These are phyloP conservation scores for Raffaelea arxii DNA, from an alignment of 2,329 filamentous ascomycete genomes.

Conservation along the genomic window DNA sequence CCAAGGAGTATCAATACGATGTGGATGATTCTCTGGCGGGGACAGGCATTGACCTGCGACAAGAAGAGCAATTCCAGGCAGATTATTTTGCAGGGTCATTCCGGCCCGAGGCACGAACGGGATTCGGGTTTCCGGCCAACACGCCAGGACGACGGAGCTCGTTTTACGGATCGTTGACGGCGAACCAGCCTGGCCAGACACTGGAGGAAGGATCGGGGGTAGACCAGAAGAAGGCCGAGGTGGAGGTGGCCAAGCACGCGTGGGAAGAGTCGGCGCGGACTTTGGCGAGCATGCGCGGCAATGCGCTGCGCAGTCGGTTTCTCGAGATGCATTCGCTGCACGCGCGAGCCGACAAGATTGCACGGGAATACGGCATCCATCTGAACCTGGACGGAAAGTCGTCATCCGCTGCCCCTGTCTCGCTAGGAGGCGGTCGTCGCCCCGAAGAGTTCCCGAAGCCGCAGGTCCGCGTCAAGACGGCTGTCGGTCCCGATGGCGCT, in stretches of 20 bases:
- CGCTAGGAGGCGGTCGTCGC: slow-evolving; percentile 37
- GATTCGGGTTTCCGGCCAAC: slow-evolving; percentile 48
- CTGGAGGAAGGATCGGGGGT: slow-evolving; percentile 30
- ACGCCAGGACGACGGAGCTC: slow-evolving; percentile 43
- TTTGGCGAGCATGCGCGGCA: slow-evolving; percentile 49
- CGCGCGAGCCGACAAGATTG: slow-evolving; percentile 48
- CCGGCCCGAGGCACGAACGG: slow-evolving; percentile 35
- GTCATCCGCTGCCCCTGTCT: slow-evolving; percentile 17
- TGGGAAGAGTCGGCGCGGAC: slow-evolving; percentile 57
- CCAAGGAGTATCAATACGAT: slow-evolving; percentile 58
- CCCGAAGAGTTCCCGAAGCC: slow-evolving; percentile 41
- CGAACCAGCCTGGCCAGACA: slow-evolving; percentile 49
- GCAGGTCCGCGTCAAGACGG: slow-evolving; percentile 42
- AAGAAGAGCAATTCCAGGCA: slow-evolving; percentile 75
- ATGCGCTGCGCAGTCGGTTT: slow-evolving; percentile 67
- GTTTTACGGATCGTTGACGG: slow-evolving; percentile 56
- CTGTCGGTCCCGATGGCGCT: slow-evolving; percentile 49
- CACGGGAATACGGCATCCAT: slow-evolving; percentile 45
- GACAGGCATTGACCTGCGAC: slow-evolving; percentile 77
- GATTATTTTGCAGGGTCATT: slow-evolving; percentile 47
- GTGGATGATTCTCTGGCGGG: slow-evolving; percentile 75
- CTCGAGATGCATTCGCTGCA: slow-evolving; percentile 53
- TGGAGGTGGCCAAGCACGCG: slow-evolving; percentile 54
- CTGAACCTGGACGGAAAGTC: slow-evolving; percentile 48
- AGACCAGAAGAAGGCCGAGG: slow-evolving; percentile 58